Evolutionary conservation across 306 rosid species (phyloP).

Genomic region (Canavalia ensiformis): DNA sequence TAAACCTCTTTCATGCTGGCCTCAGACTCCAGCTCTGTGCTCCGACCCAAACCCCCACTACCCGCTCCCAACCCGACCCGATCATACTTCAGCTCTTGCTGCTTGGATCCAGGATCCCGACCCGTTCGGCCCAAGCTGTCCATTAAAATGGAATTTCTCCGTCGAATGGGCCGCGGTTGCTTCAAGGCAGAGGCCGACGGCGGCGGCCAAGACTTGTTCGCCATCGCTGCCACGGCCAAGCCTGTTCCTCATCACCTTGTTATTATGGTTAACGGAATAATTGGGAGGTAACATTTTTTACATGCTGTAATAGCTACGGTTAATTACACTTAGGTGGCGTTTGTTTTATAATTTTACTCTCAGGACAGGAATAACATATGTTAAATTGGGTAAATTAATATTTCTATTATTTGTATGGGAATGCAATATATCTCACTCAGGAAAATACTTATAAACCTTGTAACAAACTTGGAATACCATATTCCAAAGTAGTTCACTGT

Average conservation of each 20-base stretch:
- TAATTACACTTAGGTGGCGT: too few species aligned
- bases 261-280: conserved; percentile 88
- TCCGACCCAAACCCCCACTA: conserved; percentile 38
- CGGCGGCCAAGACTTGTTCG: conserved; percentile 58
- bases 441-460: not conserved
- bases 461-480: not conserved
- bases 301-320: too few species aligned
- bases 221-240: conserved; percentile 1
- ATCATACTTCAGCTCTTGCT: not conserved
- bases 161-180: conserved; percentile 51
- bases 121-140: conserved; percentile 37
- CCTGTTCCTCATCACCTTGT: conserved; percentile 71
- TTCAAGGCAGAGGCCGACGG: conserved; percentile 55
- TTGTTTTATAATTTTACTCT: not conserved
- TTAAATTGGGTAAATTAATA: too few species aligned
- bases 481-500: not conserved
- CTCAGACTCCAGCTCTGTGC: conserved; percentile 47
- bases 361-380: not conserved
- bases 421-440: too few species aligned
- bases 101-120: conserved; percentile 41
- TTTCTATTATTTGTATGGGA: too few species aligned
- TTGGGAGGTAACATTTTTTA: conserved; percentile 66
- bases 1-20: conserved; percentile 50
- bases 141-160: conserved; percentile 57
- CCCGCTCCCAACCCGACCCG: conserved; percentile 16